Evolutionary conservation across 2,329 filamentous ascomycete genomes (phyloP).

Genomic region (Ceratocystiopsis sp.): DNA sequence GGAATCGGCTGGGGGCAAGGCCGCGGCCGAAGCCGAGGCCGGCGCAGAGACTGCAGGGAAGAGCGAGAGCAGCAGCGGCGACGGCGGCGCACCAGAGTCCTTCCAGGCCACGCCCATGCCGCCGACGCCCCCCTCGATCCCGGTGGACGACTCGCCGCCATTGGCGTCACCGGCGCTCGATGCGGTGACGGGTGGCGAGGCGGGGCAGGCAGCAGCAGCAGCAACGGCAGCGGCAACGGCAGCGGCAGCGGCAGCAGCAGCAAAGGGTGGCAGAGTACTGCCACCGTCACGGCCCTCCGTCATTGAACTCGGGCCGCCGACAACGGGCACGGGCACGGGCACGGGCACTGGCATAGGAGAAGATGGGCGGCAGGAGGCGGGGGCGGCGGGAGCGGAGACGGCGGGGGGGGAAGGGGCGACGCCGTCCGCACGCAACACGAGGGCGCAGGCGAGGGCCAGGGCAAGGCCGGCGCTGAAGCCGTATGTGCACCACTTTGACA

Average conservation of each 20-base stretch:
- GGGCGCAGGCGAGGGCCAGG: conserved; percentile 16
- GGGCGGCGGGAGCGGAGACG: not conserved
- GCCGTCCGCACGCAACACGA: conserved; percentile 9
- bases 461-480: conserved; percentile 55
- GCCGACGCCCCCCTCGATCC: no score
- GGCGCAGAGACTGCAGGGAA: not conserved
- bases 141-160: no score
- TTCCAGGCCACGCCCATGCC: not conserved
- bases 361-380: not conserved
- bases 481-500: conserved; percentile 95
- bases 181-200: not conserved
- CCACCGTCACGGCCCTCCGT: conserved; percentile 3
- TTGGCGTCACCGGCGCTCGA: not conserved
- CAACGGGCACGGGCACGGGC: conserved; percentile 2
- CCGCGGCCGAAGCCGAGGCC: not conserved
- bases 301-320: conserved; percentile 10
- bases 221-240: not conserved
- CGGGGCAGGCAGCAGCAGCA: not conserved
- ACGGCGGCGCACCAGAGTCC: not conserved
- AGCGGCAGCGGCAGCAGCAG: no score
- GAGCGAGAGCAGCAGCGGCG: not conserved
- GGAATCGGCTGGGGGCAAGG: not conserved
- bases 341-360: not conserved
- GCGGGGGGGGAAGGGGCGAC: no score
- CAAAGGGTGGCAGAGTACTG: not conserved